Evolutionary conservation across 768 basidiomycete genomes (phyloP).

Genomic region (Leccinum longicurvipes): DNA sequence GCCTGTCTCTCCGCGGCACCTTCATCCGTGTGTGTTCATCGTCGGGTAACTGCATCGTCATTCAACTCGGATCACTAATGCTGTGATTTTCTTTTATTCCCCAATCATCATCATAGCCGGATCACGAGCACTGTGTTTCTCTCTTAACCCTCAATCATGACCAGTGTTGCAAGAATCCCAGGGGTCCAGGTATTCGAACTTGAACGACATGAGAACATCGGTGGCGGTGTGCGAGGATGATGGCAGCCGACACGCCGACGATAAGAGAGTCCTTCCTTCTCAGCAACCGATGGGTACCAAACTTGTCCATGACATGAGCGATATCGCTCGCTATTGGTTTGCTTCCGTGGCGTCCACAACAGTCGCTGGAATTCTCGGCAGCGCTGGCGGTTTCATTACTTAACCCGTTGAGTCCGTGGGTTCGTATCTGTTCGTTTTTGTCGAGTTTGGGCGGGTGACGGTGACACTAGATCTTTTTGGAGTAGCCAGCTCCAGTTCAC

Average conservation of each 20-base stretch:
- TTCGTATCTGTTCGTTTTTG: neutral
- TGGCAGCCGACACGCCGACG: neutral
- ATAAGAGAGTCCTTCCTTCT: neutral
- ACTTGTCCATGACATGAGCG: neutral
- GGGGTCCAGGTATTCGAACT: neutral
- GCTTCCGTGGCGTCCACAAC: slow-evolving; percentile 1
- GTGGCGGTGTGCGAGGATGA: slow-evolving; percentile 1
- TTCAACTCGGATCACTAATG: neutral
- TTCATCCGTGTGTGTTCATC: too few species aligned
- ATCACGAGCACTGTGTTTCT: neutral
- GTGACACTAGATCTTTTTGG: neutral
- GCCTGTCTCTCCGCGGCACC: neutral
- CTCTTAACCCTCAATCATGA: neutral
- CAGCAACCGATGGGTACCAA: neutral
- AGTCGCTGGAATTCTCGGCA: slow-evolving; percentile 3
- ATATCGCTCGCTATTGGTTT: neutral
- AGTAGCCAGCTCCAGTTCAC: neutral
- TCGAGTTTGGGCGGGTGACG: neutral
- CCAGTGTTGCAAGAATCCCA: neutral
- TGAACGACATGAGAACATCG: neutral
- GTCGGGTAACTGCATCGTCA: neutral
- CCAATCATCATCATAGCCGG: neutral
- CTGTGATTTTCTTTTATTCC: neutral
- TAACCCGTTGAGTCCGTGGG: neutral
- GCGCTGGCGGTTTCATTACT: slow-evolving; percentile 7